These are phyloP conservation scores for Ophiostoma pallidulum DNA, from an alignment of 2,329 filamentous ascomycete species.

Conservation along the genomic window DNA sequence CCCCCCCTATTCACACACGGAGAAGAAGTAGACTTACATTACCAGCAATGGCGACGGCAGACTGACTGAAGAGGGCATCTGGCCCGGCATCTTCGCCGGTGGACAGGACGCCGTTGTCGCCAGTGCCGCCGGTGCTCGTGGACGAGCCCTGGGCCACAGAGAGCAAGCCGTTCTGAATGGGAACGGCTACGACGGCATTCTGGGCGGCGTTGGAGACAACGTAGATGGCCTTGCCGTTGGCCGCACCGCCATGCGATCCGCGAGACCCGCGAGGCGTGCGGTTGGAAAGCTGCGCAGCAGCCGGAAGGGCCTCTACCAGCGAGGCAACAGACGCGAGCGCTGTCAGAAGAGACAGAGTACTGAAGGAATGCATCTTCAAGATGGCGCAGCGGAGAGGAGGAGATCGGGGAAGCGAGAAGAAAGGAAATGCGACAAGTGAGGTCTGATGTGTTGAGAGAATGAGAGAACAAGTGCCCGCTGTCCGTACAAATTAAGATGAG, in stretches of 20 bases:
- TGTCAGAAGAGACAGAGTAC: background rate
- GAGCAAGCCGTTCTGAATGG: slow-evolving; percentile 5
- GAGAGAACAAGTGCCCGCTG: no score
- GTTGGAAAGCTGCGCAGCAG: background rate
- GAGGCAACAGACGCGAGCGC: background rate
- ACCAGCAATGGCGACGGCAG: slow-evolving; percentile 18
- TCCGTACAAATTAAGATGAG: no score
- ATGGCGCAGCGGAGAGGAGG: background rate
- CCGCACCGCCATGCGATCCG: no score
- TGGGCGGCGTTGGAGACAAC: background rate
- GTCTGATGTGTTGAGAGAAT: no score
- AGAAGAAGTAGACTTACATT: slow-evolving; percentile 19
- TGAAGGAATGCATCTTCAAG: background rate
- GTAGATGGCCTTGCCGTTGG: slow-evolving; percentile 10
- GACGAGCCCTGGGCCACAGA: background rate
- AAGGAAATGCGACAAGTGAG: no score
- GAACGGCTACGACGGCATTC: slow-evolving; percentile 10
- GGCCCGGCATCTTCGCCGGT: background rate
- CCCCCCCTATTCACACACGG: no score
- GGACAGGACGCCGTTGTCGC: background rate
- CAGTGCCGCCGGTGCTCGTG: slow-evolving; percentile 3
- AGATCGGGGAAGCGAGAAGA: background rate
- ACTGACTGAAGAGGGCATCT: slow-evolving; percentile 10
- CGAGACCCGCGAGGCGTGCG: no score
- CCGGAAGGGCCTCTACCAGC: background rate